phyloP scores from a whole-genome alignment of 2,329 filamentous ascomycete genomes.

The Sarocladium strictum region DNA sequence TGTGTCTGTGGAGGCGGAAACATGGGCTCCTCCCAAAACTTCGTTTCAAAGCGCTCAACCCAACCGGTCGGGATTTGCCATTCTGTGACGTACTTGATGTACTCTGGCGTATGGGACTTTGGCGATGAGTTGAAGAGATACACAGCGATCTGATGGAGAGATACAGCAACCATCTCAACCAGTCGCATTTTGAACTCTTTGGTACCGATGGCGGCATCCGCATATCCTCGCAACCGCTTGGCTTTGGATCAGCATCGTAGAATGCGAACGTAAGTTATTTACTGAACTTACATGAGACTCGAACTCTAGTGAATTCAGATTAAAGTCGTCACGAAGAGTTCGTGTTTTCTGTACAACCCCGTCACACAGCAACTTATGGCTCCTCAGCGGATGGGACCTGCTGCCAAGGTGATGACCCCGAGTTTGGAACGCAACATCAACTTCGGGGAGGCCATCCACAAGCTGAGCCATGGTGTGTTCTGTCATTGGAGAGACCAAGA shows the following conservation, averaged over 20 bases:
- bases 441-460: not conserved
- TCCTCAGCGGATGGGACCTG: not conserved
- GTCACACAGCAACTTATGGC: not conserved
- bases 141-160: slow-evolving; percentile 3
- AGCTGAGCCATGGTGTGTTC: slow-evolving; percentile 8
- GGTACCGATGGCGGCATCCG: not conserved
- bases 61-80: not conserved
- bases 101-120: not conserved
- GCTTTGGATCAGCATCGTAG: not conserved
- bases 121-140: not conserved
- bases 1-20: not conserved
- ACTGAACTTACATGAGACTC: not conserved
- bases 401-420: not conserved
- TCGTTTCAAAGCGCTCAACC: not conserved
- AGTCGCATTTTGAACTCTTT: slow-evolving; percentile 3
- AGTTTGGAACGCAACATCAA: not conserved
- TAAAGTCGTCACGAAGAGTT: not conserved
- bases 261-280: not conserved
- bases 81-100: not conserved
- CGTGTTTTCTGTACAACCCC: not conserved
- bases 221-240: not conserved
- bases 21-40: not conserved
- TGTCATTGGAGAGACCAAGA: not conserved
- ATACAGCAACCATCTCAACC: slow-evolving; percentile 4
- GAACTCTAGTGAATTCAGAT: not conserved